Base-by-base conservation (phyloP, 257 asterid genomes). In the Ajuga chamaepitys region DNA sequence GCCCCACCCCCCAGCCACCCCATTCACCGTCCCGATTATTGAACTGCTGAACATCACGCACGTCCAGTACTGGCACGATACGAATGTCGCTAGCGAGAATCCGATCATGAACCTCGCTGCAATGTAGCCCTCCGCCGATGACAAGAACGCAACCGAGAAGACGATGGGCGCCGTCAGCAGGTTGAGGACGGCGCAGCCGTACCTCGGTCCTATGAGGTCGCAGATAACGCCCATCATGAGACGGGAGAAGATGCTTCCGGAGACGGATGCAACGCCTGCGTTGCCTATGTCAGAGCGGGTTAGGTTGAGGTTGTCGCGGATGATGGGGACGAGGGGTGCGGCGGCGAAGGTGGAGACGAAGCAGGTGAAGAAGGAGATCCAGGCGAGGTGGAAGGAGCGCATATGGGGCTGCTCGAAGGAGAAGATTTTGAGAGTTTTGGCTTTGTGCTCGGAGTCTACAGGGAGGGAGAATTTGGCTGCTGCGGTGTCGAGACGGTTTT, bases 1-100 rank as follows among this genome's bases (percentile, higher is more conserved):
- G 2, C 85, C 85, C 84, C 84, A 76, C 24, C 84, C 84, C 7
- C 74, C 82, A 9, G 84, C 81, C 42, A 74, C 61, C 6, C 80
- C 85, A 14, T 80, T 80, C 17, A 80, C 85, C 14, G 80, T 74
- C 55, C 85, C 85, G 32, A 80, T 73, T 14, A 80, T 80, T 11
- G 67, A 41, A 24, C 74, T 62, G 30, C 37, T 76, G 48, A 79
- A 79, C 84, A 79, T 79, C 20, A 62, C 52, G 67, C 79, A 75
- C 0, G 81, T 75, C 84, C 81, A 79, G 58, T 75, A 79, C 69
- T 73, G 77, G 67, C 84, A 79, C 18, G 84, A 75, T 6, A 75
- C 82, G 63, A 76, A 80, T 7, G 85, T 76, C 3, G 85, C 82
- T 0, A 80, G 80, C 0, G 85, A 80, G 56, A 80, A 68, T 0